These are phyloP conservation scores for Plasmodium adleri DNA, from an alignment of 169 alveolate species.

Conservation along the genomic window DNA sequence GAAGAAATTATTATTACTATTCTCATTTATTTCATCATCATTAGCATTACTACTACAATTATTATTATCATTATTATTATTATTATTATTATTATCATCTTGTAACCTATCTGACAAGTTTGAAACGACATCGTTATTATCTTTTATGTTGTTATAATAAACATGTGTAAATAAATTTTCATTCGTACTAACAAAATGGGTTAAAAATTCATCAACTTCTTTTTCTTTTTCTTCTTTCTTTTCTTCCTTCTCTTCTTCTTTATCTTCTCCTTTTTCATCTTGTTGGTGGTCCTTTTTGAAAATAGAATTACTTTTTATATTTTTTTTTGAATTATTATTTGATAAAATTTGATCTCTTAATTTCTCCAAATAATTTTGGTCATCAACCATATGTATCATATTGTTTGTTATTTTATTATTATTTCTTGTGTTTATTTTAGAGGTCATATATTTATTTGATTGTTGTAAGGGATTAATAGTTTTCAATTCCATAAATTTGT, in stretches of 20 bases:
- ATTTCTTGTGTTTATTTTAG: not conserved
- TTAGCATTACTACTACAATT: not conserved
- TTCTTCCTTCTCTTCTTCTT: not conserved
- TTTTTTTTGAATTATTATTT: not conserved
- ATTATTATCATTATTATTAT: not conserved
- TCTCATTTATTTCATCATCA: conserved; percentile 3
- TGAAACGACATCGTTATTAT: not conserved
- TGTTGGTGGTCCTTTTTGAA: too few species aligned
- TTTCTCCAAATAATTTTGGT: not conserved
- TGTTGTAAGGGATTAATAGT: not conserved
- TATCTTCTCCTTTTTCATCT: not conserved
- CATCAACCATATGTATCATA: not conserved
- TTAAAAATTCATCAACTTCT: not conserved
- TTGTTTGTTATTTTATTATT: not conserved
- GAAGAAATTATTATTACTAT: conserved; percentile 13
- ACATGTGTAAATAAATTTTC: conserved; percentile 19
- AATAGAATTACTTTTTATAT: too few species aligned
- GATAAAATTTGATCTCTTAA: not conserved
- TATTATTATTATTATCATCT: not conserved
- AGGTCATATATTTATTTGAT: not conserved
- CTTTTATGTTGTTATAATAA: not conserved
- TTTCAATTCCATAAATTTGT: conserved; percentile 15
- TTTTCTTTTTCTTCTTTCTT: not conserved
- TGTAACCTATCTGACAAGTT: not conserved
- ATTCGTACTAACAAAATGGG: conserved; percentile 3